Conservation (phyloP, 177 flowering plant genomes). For the Vitis hybrid region DNA sequence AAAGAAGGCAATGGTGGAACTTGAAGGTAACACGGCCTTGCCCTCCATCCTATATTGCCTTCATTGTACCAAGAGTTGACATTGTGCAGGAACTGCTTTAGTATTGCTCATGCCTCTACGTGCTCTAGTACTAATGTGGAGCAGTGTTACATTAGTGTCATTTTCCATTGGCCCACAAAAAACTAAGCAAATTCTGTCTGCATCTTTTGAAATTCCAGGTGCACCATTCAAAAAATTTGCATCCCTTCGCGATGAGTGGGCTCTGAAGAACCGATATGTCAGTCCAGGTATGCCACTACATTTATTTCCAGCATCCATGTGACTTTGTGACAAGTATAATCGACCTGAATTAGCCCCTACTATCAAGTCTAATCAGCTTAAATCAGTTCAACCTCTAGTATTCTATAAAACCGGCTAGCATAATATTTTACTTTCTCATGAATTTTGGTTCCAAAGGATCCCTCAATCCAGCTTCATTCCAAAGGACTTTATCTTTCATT, state of each 20-base stretch:
- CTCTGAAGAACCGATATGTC: constrained; percentile 79
- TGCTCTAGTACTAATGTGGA: no score
- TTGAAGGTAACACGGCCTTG: constrained; percentile 58
- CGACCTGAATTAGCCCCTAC: no score
- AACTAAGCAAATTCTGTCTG: background rate
- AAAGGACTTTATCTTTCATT: no score
- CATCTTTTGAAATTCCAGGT: constrained; percentile 45
- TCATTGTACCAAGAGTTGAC: no score
- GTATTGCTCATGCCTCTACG: no score
- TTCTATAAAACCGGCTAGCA: no score
- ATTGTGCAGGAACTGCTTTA: no score
- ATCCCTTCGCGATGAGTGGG: constrained; percentile 91
- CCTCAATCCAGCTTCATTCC: no score
- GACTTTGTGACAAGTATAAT: no score
- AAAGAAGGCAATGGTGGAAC: constrained; percentile 99
- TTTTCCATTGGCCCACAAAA: background rate
- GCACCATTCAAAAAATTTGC: constrained; percentile 93
- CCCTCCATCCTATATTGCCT: no score
- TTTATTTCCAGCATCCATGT: background rate
- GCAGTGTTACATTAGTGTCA: background rate
- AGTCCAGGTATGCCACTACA: constrained; percentile 65
- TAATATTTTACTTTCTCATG: background rate
- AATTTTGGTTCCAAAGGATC: background rate
- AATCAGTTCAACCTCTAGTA: no score
- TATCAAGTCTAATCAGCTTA: no score